Percentiles rank a stretch among this genome's conserved stretches.
Evolutionary conservation across 2,329 filamentous ascomycete species (phyloP).

Genomic region (Cercospora nicotianae): DNA sequence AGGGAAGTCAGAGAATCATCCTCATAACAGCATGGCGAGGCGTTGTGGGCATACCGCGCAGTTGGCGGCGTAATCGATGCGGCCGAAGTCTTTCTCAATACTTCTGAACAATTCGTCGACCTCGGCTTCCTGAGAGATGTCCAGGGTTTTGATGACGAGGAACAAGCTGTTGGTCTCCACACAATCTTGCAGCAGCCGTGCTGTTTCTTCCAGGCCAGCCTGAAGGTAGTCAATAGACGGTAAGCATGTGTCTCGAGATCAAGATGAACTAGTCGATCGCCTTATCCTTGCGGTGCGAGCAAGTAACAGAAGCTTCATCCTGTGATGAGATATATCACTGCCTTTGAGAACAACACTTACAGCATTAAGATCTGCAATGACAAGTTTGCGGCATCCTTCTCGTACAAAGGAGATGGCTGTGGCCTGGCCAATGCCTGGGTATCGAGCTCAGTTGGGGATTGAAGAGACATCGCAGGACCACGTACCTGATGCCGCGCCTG

Average conservation of each 20-base stretch:
- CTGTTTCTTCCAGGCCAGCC: constrained; percentile 39
- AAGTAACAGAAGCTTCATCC: neutral
- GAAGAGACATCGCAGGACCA: neutral
- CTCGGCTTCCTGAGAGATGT: constrained; percentile 42
- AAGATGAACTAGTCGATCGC: neutral
- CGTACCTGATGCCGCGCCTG: constrained; percentile 39
- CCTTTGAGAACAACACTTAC: neutral
- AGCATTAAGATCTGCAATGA: constrained; percentile 44
- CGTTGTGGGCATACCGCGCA: constrained; percentile 38
- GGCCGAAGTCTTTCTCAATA: constrained; percentile 40
- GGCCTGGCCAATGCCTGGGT: constrained; percentile 46
- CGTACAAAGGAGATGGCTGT: constrained; percentile 48
- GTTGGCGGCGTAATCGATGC: constrained; percentile 52
- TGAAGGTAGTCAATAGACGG: neutral
- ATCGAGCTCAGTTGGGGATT: constrained; percentile 6
- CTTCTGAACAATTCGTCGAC: constrained; percentile 40
- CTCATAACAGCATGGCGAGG: neutral
- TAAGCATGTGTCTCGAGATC: neutral
- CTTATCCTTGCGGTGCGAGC: neutral
- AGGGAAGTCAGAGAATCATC: neutral
- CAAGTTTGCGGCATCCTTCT: constrained; percentile 48
- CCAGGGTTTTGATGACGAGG: constrained; percentile 33
- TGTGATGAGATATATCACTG: neutral
- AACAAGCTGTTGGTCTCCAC: constrained; percentile 23
- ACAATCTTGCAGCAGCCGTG: constrained; percentile 34